A percentile compares a stretch with the other conserved stretches of the same genome.
These are phyloP conservation scores for Ramicandelaber brevisporus DNA, from an alignment of 192 early-diverging fungal genomes.

Conservation along the genomic window DNA sequence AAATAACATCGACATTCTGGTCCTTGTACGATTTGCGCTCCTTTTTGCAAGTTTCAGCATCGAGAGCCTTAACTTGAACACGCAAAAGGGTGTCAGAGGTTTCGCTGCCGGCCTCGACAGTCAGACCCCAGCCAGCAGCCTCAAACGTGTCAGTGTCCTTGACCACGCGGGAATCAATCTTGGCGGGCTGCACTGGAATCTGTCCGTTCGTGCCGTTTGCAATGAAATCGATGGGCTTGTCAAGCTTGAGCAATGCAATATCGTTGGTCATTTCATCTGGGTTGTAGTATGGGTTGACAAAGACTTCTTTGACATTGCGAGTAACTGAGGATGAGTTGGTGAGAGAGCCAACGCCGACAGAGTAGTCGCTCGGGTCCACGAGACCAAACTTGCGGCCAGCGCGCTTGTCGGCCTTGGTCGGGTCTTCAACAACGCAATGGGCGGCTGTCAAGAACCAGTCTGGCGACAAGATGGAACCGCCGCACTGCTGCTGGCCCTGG, in stretches of 20 bases:
- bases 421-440: conserved; percentile 1
- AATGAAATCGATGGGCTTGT: background rate
- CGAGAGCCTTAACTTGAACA: background rate
- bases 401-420: background rate
- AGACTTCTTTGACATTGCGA: background rate
- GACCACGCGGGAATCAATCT: background rate
- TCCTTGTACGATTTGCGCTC: conserved; percentile 1
- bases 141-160: background rate
- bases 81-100: conserved; percentile 1
- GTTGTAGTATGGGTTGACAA: background rate
- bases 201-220: too few species aligned
- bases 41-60: too few species aligned
- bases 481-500: too few species aligned
- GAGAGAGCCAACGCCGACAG: background rate
- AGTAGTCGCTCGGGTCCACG: background rate
- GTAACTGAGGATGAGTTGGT: background rate
- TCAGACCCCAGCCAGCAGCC: conserved; percentile 3
- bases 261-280: conserved; percentile 1
- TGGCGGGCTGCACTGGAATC: conserved; percentile 1
- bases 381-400: too few species aligned
- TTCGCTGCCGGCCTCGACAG: background rate
- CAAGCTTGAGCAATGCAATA: conserved; percentile 1
- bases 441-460: conserved; percentile 1
- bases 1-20: background rate
- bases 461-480: background rate